phyloP scores from a whole-genome alignment of 306 rosid genomes.

The Corylus avellana region DNA sequence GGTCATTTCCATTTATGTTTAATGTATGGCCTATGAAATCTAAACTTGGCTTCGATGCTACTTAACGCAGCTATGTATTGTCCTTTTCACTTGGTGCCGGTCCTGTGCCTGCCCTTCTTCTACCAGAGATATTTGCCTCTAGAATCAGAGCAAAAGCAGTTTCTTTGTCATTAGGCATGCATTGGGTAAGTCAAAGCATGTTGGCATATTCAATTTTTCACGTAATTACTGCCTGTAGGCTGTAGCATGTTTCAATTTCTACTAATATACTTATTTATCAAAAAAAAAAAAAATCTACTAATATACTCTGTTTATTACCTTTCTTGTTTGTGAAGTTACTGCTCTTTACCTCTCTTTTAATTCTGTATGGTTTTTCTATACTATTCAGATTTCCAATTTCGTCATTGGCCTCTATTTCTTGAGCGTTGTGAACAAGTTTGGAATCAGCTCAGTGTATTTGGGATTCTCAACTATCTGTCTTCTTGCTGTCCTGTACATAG shows the following conservation, averaged over 20 bases:
- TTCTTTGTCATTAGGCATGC: slow-evolving; percentile 89
- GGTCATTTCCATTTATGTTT: slow-evolving; percentile 17
- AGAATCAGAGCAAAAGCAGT: slow-evolving; percentile 98
- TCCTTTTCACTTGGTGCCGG: slow-evolving; percentile 99
- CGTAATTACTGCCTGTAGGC: slow-evolving; percentile 6
- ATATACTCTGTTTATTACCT: too few relatives aligned
- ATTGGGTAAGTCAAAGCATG: slow-evolving; percentile 75
- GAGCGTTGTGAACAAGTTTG: slow-evolving; percentile 91
- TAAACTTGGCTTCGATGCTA: slow-evolving; percentile 10
- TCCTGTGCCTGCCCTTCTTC: slow-evolving; percentile 97
- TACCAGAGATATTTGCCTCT: slow-evolving; percentile 95
- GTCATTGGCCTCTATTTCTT: slow-evolving; percentile 90
- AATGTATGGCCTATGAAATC: slow-evolving; percentile 26
- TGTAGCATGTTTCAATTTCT: slow-evolving; percentile 10
- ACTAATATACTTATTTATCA: too few relatives aligned
- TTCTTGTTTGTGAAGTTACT: neutral
- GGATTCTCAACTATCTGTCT: slow-evolving; percentile 75
- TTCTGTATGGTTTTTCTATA: slow-evolving; percentile 11
- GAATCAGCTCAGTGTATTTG: slow-evolving; percentile 81
- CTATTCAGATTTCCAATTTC: slow-evolving; percentile 81
- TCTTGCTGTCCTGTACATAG: slow-evolving; percentile 86
- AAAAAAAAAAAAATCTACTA: too few relatives aligned
- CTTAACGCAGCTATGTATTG: slow-evolving; percentile 69
- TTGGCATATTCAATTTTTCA: neutral
- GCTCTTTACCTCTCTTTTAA: neutral